These are phyloP conservation scores for Phytopythium boreale DNA, from an alignment of 352 stramenopile species.

Conservation along the genomic window DNA sequence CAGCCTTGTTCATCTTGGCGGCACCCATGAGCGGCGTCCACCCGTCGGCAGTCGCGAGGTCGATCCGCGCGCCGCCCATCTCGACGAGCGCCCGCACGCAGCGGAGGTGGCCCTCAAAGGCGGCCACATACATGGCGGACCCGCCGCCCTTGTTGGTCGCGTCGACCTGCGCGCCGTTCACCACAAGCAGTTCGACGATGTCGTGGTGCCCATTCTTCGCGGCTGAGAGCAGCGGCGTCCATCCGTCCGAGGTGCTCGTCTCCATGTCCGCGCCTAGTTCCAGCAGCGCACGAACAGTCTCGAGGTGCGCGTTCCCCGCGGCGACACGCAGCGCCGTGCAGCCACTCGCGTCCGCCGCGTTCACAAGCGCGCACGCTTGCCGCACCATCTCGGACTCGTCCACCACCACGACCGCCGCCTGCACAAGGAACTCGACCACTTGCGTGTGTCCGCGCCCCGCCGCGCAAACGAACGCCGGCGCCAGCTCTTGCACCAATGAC, in stretches of 20 bases:
- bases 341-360: slow-evolving; percentile 11
- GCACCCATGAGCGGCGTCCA: slow-evolving; percentile 25
- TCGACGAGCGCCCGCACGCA: slow-evolving; percentile 16
- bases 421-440: slow-evolving; percentile 6
- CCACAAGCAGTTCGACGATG: slow-evolving; percentile 17
- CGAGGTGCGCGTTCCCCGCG: slow-evolving; percentile 15
- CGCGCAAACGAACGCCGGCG: background rate
- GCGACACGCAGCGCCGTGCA: slow-evolving; percentile 20
- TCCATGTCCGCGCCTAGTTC: slow-evolving; percentile 18
- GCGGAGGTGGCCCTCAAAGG: slow-evolving; percentile 14
- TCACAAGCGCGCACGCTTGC: slow-evolving; percentile 6
- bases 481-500: background rate
- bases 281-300: slow-evolving; percentile 16
- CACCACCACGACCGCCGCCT: background rate
- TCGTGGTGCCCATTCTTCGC: slow-evolving; percentile 18
- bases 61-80: slow-evolving; percentile 8
- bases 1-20: slow-evolving; percentile 17
- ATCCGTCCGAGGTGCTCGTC: slow-evolving; percentile 14
- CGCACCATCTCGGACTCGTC: slow-evolving; percentile 5
- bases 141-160: slow-evolving; percentile 17
- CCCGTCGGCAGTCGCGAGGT: slow-evolving; percentile 14
- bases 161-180: slow-evolving; percentile 15
- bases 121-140: slow-evolving; percentile 19
- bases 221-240: slow-evolving; percentile 24
- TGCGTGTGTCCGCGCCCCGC: slow-evolving; percentile 1